phyloP scores from a whole-genome alignment of 176 grass and related monocot genomes.

The Melocanna baccifera region DNA sequence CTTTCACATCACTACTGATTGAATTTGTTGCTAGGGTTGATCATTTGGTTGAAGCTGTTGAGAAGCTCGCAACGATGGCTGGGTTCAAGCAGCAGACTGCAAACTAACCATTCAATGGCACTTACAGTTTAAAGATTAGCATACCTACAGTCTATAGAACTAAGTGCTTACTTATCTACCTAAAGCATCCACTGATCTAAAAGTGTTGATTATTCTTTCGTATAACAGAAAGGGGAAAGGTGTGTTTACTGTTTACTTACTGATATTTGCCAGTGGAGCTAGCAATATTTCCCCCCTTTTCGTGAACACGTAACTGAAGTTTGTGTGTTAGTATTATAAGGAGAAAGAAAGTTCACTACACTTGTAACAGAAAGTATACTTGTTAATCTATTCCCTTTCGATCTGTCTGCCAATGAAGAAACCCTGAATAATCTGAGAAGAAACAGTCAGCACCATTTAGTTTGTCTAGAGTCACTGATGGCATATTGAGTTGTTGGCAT shows the following conservation, averaged over 20 bases:
- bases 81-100: slow-evolving; percentile 57
- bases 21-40: slow-evolving; percentile 79
- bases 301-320: not conserved
- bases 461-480: not conserved
- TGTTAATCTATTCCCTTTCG: not conserved
- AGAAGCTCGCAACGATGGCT: slow-evolving; percentile 60
- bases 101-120: slow-evolving; percentile 36
- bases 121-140: slow-evolving; percentile 20
- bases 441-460: not conserved
- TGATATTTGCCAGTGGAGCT: not conserved
- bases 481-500: not conserved
- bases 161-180: not conserved
- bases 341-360: not conserved
- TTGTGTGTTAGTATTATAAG: not conserved
- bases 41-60: slow-evolving; percentile 79
- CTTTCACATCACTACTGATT: slow-evolving; percentile 72
- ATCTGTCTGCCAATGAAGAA: not conserved
- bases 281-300: not conserved
- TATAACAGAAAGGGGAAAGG: not conserved
- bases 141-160: slow-evolving; percentile 11
- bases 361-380: slow-evolving; percentile 1
- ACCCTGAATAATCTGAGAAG: not conserved
- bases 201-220: not conserved
- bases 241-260: slow-evolving; percentile 1
- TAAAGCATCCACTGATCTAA: not conserved